Percentiles rank a stretch among this genome's conserved stretches.
Conservation (phyloP, 2,329 filamentous ascomycete genomes). For the Aspergillus puulaauensis region DNA sequence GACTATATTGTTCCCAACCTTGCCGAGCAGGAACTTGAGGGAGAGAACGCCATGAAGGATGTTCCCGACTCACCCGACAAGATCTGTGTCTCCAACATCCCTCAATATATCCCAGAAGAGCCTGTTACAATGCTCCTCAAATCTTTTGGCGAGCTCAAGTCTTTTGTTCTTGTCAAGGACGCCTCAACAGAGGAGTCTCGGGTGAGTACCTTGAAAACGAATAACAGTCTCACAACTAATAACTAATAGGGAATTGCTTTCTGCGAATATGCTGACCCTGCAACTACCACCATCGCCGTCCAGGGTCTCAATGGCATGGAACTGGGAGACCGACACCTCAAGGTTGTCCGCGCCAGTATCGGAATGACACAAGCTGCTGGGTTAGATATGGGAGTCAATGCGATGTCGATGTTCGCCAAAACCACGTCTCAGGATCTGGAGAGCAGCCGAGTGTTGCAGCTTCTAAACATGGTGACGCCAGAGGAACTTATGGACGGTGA, state of each 20-base stretch:
- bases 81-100: slow-evolving; percentile 88
- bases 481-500: slow-evolving; percentile 93
- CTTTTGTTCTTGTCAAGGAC: slow-evolving; percentile 88
- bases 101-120: slow-evolving; percentile 82
- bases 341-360: slow-evolving; percentile 84
- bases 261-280: slow-evolving; percentile 84
- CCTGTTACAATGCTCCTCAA: slow-evolving; percentile 87
- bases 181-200: slow-evolving; percentile 79
- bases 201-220: slow-evolving; percentile 53
- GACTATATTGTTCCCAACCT: slow-evolving; percentile 91
- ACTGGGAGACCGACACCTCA: slow-evolving; percentile 80
- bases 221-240: slow-evolving; percentile 8
- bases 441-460: slow-evolving; percentile 78
- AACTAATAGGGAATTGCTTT: slow-evolving; percentile 79
- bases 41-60: slow-evolving; percentile 72
- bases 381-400: slow-evolving; percentile 92
- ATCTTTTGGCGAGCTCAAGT: slow-evolving; percentile 89
- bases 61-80: slow-evolving; percentile 95
- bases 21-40: slow-evolving; percentile 71
- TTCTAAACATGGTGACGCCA: slow-evolving; percentile 97
- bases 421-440: slow-evolving; percentile 78
- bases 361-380: slow-evolving; percentile 90
- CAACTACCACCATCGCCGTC: slow-evolving; percentile 76
- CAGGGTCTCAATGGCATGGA: slow-evolving; percentile 93
- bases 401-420: slow-evolving; percentile 95